Percentiles rank a stretch among this genome's conserved stretches.
phyloP scores from a whole-genome alignment of 2,329 filamentous ascomycete genomes.

The Neopestalotiopsis sp. region DNA sequence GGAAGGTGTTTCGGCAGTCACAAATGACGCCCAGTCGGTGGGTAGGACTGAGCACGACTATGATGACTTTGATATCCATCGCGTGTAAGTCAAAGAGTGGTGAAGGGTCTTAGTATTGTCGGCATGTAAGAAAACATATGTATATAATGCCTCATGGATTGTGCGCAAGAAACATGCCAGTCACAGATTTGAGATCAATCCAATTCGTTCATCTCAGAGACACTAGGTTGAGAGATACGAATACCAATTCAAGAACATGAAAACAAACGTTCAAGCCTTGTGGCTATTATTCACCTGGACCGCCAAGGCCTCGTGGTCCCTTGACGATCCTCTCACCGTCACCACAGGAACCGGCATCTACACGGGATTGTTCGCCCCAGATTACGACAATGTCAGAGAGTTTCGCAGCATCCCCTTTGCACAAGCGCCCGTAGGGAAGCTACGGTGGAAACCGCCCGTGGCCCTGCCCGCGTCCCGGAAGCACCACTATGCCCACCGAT shows the following conservation, averaged over 20 bases:
- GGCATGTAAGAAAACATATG: background rate
- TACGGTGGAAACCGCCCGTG: slow-evolving; percentile 12
- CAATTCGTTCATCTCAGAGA: background rate
- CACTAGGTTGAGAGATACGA: background rate
- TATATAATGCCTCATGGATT: background rate
- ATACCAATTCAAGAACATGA: background rate
- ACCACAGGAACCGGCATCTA: slow-evolving; percentile 12
- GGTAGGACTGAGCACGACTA: background rate
- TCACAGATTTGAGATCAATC: background rate
- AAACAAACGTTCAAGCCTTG: background rate
- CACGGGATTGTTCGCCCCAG: slow-evolving; percentile 10
- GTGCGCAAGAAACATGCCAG: background rate
- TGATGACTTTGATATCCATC: background rate
- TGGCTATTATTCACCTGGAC: background rate
- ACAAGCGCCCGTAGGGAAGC: slow-evolving; percentile 13
- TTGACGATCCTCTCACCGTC: slow-evolving; percentile 6
- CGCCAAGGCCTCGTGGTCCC: background rate
- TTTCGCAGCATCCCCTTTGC: slow-evolving; percentile 17
- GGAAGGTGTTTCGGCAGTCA: slow-evolving; percentile 14
- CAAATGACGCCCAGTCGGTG: background rate
- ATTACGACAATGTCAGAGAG: slow-evolving; percentile 6
- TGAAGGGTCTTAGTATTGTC: background rate
- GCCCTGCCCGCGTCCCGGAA: slow-evolving; percentile 4
- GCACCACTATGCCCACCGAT: slow-evolving; percentile 3
- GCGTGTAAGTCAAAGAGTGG: slow-evolving; percentile 4